These are phyloP conservation scores for Globisporangium iwayamae DNA, from an alignment of 352 stramenopile genomes.

Conservation along the genomic window DNA sequence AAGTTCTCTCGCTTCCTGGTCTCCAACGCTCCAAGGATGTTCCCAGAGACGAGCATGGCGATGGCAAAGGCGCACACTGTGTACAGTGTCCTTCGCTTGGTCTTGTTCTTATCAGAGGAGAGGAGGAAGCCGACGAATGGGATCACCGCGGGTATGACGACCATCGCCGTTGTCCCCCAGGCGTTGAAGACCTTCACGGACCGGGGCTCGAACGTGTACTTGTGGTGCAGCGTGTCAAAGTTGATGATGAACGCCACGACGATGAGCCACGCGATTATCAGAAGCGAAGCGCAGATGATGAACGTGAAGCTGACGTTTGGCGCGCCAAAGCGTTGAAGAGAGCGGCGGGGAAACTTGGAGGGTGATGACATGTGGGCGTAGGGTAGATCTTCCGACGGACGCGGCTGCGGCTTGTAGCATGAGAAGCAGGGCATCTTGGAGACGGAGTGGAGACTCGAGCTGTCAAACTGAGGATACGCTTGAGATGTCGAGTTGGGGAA, in stretches of 20 bases:
- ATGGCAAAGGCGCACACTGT: neutral
- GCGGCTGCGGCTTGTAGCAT: neutral
- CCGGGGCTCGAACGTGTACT: constrained; percentile 1
- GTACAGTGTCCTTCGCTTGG: neutral
- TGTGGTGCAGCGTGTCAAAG: neutral
- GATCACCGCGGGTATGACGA: neutral
- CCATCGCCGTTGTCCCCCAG: neutral
- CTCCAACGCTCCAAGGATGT: neutral
- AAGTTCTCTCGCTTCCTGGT: neutral
- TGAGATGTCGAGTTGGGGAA: neutral
- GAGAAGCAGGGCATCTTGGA: neutral
- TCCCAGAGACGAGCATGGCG: neutral
- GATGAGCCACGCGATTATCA: neutral
- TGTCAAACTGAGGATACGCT: neutral
- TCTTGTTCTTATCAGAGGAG: neutral
- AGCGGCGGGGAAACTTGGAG: neutral
- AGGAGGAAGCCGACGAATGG: neutral
- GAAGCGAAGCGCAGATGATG: neutral
- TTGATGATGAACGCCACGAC: constrained; percentile 1
- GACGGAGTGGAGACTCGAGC: neutral
- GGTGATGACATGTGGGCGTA: neutral
- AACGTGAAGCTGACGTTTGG: neutral
- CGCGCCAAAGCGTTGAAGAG: neutral
- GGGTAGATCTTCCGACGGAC: neutral
- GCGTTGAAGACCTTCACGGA: neutral